Percentiles rank a stretch among this genome's conserved stretches.
These are phyloP conservation scores for Cladobotryum protrusum DNA, from an alignment of 2,329 filamentous ascomycete genomes.

Conservation along the genomic window DNA sequence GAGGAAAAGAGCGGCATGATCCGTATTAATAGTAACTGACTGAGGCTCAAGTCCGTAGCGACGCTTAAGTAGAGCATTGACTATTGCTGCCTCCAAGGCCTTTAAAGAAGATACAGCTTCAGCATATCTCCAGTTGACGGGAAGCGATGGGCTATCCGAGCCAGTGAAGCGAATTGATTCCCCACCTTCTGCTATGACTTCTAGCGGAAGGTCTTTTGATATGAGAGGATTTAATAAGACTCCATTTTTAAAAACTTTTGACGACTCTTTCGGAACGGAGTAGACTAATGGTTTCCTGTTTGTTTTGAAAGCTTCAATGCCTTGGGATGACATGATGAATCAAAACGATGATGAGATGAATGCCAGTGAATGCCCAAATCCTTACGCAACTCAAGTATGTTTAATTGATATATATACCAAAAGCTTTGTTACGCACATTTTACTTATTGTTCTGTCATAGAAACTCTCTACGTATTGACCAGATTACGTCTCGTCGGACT, in stretches of 20 bases:
- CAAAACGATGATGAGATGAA: no score
- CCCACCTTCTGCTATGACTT: not conserved
- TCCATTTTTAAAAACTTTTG: not conserved
- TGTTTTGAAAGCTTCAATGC: no score
- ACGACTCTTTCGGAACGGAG: constrained; percentile 4
- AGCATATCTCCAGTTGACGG: constrained; percentile 51
- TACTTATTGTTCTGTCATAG: no score
- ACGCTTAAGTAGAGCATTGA: constrained; percentile 37
- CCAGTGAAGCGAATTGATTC: constrained; percentile 4
- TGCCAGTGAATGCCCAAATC: no score
- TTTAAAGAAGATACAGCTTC: constrained; percentile 47
- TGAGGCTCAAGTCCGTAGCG: constrained; percentile 38
- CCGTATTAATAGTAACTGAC: constrained; percentile 40
- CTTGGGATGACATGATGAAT: no score
- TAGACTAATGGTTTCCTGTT: not conserved
- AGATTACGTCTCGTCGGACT: no score
- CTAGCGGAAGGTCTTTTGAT: not conserved
- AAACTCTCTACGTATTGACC: no score
- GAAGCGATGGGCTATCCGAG: constrained; percentile 24
- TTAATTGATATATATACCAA: no score
- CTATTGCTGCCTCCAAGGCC: constrained; percentile 40
- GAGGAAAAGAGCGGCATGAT: constrained; percentile 10
- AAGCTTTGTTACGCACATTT: no score
- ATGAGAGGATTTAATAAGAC: constrained; percentile 4
- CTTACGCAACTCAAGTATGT: no score